Evolutionary conservation across 1,284 basidiomycete genomes (phyloP), one percentile per base, ranked within the genome.

Genomic region (Leccinum griseonigrum): DNA sequence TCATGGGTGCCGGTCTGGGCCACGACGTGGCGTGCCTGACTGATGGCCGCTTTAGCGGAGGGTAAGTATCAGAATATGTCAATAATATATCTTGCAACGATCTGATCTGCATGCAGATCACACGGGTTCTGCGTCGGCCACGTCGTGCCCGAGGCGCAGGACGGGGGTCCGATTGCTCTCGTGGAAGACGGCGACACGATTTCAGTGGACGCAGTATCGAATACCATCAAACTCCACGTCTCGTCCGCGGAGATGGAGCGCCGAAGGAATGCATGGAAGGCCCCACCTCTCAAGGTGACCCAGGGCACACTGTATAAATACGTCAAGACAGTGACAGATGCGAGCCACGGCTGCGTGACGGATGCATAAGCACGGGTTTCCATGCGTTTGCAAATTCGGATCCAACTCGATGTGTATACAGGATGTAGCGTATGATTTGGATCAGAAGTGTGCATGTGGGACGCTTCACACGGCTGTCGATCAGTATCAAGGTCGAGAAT

Each of bases 1-100:
- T 95, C 74, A 95, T 95, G 91, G 95, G 95, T 56, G 94, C 94
- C 3, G 95, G 95, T n/a, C 82, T 97, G 8, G 94, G 94, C 10
- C 77, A 90, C 65, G 92, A 95, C 66, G 93, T 95, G 51, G 95
- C 95, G 38, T 94, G 92, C 74, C 79, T 97, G 66, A 97, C 95
- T 16, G 95, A 97, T 77, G 95, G 95, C 57, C 87, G 95, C 64
- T 97, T 97, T 81, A 94, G 91, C 68, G 95, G 95, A 76, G 95
- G 92, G 90, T 93, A 68, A 74, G 85, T 77, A 53, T 63, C 54
- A 59, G 56, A 51, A 62, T 60, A 54, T 50, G 18, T 22, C 18
- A 51, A 50, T 1, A 13, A 51, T 51, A 53, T 40, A 60, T 31
- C 53, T 52, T 52, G 51, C 59, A 58, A 57, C 48, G 53, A 56